Base-by-base conservation (phyloP, 225 moss, liverwort and hornwort genomes). In the Polytrichum formosum region DNA sequence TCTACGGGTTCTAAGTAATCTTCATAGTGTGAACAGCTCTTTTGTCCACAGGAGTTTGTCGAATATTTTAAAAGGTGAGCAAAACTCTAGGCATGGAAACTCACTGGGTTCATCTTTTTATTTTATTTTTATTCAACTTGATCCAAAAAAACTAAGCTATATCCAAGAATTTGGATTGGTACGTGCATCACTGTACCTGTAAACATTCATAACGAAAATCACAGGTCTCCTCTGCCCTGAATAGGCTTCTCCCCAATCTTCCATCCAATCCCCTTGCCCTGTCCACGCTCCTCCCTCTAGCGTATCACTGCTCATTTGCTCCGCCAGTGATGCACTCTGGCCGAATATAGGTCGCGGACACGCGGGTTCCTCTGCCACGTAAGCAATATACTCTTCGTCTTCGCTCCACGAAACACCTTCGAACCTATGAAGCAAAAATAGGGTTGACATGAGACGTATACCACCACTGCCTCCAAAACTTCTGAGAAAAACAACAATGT, bases 231-330 rank as follows among this genome's bases (percentile, higher is more conserved):
- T 91, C 77, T 92, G 94, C 35, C 98, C 98, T 8, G 91, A 88
- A 68, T 98, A 98, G 0, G 90, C 90, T 70, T 98, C 98, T 5
- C 98, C 98, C 98, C 98, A 98, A 77, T 98, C 98, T 65, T 98
- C 98, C 67, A 90, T 64, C 98, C 98, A 98, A 18, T 98, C 98
- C 28, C 98, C 98, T 75, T 98, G 98, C 4, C 98, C 98, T 79
- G 90, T 92, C 98, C 98, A 98, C 61, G 78, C 90, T n/a, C 98
- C 94, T 1, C 88, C 81, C 63, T 92, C 90, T 73, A 74, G 65
- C 22, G 87, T 74, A 19, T 73, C 88, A 63, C 75, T 91, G 68
- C 88, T 85, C 73, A 78, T 84, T 56, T 84, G 86, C 27, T 84
- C 86, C 33, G 86, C 75, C 6, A 81, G 28, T 58, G 88, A 90